Percentiles rank a stretch among this genome's conserved stretches.
These are phyloP conservation scores for Penicillium sp. DNA, from an alignment of 2,329 filamentous ascomycete species.

Conservation along the genomic window DNA sequence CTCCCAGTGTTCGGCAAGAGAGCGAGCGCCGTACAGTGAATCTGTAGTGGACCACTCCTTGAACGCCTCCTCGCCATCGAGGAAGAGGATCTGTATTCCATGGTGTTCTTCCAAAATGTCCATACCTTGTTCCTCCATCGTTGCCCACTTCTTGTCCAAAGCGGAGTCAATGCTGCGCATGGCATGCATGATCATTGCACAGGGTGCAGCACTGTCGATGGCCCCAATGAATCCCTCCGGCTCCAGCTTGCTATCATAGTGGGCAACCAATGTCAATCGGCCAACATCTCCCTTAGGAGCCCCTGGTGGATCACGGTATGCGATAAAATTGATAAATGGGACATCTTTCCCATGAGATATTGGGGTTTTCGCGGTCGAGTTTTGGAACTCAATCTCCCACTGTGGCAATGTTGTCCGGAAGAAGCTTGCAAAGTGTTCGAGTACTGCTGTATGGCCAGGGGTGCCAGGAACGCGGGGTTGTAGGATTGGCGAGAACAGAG, in stretches of 20 bases:
- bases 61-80: slow-evolving; percentile 97
- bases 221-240: slow-evolving; percentile 91
- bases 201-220: slow-evolving; percentile 90
- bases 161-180: slow-evolving; percentile 80
- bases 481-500: slow-evolving; percentile 83
- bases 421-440: slow-evolving; percentile 83
- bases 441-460: slow-evolving; percentile 71
- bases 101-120: slow-evolving; percentile 71
- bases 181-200: slow-evolving; percentile 86
- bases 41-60: slow-evolving; percentile 77
- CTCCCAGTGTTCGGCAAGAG: slow-evolving; percentile 85
- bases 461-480: slow-evolving; percentile 89
- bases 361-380: slow-evolving; percentile 85
- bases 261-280: slow-evolving; percentile 84
- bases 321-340: slow-evolving; percentile 86
- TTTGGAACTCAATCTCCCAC: slow-evolving; percentile 85
- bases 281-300: slow-evolving; percentile 74
- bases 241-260: slow-evolving; percentile 85
- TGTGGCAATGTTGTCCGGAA: slow-evolving; percentile 74
- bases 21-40: slow-evolving; percentile 84
- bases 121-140: slow-evolving; percentile 66
- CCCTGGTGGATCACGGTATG: slow-evolving; percentile 88
- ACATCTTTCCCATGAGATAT: slow-evolving; percentile 72
- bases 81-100: slow-evolving; percentile 84
- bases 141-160: slow-evolving; percentile 80